A percentile compares a stretch with the other conserved stretches of the same genome.
Evolutionary conservation across 495 filamentous ascomycete genomes (phyloP).

Genomic region (Daldinia concentrica): DNA sequence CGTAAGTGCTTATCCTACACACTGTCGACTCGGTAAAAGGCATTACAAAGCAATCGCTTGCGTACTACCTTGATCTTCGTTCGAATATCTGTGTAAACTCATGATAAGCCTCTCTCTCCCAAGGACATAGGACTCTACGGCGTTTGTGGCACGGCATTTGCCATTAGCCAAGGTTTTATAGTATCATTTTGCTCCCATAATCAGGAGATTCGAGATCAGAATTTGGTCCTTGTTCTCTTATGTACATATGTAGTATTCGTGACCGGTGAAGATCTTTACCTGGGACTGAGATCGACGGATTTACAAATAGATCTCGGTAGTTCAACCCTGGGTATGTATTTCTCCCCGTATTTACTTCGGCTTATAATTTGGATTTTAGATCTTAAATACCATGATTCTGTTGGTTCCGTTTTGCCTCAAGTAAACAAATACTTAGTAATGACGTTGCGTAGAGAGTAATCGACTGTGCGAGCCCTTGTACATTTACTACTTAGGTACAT

Average conservation of each 20-base stretch:
- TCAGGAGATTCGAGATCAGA: neutral
- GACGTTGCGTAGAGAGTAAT: too few relatives aligned
- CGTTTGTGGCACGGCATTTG: neutral
- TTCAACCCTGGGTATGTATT: neutral
- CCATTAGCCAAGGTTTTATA: neutral
- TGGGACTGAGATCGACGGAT: neutral
- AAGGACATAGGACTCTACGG: neutral
- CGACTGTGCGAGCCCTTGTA: too few relatives aligned
- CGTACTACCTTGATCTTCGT: constrained; percentile 3
- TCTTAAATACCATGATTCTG: too few relatives aligned
- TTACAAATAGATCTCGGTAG: neutral
- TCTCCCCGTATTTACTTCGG: too few relatives aligned
- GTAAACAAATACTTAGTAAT: too few relatives aligned
- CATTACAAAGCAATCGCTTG: neutral
- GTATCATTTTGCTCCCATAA: neutral
- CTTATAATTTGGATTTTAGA: too few relatives aligned
- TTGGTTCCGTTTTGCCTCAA: too few relatives aligned
- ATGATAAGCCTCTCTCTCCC: neutral
- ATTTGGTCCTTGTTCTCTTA: neutral
- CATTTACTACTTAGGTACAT: too few relatives aligned
- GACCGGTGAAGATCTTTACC: neutral
- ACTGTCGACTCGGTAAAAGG: neutral
- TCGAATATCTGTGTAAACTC: neutral
- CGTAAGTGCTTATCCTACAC: neutral
- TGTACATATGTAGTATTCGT: neutral